Percentiles rank a stretch among this genome's conserved stretches.
Conservation (phyloP, 148 eudicot genomes). For the Gaultheria prostrata region DNA sequence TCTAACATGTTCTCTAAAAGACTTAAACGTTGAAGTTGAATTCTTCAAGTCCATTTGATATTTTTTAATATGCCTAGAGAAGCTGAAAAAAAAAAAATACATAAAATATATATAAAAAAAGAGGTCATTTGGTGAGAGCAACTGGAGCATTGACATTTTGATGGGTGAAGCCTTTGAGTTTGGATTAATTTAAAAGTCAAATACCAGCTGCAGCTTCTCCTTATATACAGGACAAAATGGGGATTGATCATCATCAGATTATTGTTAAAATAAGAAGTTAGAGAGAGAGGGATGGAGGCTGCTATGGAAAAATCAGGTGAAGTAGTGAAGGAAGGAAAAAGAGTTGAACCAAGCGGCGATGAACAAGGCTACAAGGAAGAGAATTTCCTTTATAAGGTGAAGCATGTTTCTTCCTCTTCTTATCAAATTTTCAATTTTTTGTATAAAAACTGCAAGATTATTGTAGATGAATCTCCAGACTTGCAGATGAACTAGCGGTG, state of each 20-base stretch:
- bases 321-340: conserved; percentile 28
- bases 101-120: conserved; percentile 3
- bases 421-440: background rate
- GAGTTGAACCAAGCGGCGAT: conserved; percentile 19
- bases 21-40: conserved; percentile 59
- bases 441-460: too few relatives aligned
- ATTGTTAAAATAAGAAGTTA: background rate
- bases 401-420: background rate
- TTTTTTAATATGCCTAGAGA: background rate
- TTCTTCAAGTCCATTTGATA: conserved; percentile 29
- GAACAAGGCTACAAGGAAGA: conserved; percentile 24
- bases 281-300: conserved; percentile 23
- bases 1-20: conserved; percentile 27
- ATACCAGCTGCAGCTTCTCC: conserved; percentile 18
- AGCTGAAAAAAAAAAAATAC: background rate
- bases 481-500: too few relatives aligned
- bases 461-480: too few relatives aligned
- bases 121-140: conserved; percentile 13
- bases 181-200: conserved; percentile 26
- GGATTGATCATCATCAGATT: background rate
- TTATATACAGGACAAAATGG: conserved; percentile 12
- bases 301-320: conserved; percentile 15
- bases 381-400: conserved; percentile 25
- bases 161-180: conserved; percentile 19
- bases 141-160: conserved; percentile 38